phyloP scores from a whole-genome alignment of 176 grass and related monocot species.

The Lolium perenne region DNA sequence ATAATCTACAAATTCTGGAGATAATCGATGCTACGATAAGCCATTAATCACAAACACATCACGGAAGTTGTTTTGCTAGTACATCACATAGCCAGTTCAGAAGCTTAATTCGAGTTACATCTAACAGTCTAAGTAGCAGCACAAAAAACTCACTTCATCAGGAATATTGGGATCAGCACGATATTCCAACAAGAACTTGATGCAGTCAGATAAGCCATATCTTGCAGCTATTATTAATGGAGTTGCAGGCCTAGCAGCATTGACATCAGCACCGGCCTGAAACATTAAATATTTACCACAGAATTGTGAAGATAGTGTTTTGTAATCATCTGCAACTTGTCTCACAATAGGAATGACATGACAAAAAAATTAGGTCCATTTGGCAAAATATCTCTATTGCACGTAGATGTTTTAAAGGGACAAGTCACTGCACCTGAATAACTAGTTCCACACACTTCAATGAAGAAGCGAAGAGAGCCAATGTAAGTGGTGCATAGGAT shows the following conservation, averaged over 20 bases:
- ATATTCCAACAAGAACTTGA: background rate
- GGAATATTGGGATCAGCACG: background rate
- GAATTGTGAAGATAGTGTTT: background rate
- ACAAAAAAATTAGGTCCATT: background rate
- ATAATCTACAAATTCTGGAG: background rate
- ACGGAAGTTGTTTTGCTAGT: background rate
- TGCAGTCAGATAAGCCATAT: background rate
- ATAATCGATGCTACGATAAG: background rate
- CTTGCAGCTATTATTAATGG: background rate
- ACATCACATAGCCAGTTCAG: background rate
- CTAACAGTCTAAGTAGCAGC: background rate
- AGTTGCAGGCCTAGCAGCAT: conserved; percentile 31
- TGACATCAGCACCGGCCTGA: conserved; percentile 40
- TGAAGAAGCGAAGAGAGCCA: background rate
- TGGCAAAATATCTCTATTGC: background rate
- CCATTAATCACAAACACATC: background rate
- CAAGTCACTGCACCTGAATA: background rate
- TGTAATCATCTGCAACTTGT: background rate
- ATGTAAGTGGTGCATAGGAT: no score
- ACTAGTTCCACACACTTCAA: background rate
- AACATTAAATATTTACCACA: conserved; percentile 27
- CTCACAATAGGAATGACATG: background rate
- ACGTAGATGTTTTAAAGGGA: background rate
- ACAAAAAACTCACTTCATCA: background rate
- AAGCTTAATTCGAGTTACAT: background rate